Percentiles rank a stretch among this genome's conserved stretches.
Conservation (phyloP, 371 early-diverging fungal species). For the Mucor lusitanicus region DNA sequence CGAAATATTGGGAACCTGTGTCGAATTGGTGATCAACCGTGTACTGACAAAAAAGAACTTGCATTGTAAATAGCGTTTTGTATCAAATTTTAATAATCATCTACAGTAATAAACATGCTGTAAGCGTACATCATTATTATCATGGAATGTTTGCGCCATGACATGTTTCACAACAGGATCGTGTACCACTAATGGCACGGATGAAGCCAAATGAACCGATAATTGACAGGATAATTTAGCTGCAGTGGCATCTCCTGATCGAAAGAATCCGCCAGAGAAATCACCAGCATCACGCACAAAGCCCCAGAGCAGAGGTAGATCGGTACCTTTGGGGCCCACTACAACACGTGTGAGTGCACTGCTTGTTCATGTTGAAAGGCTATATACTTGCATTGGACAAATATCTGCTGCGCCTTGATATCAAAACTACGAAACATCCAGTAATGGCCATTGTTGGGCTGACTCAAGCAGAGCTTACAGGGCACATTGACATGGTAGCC, state of each 20-base stretch:
- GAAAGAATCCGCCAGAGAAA: conserved; percentile 24
- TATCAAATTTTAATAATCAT: background rate
- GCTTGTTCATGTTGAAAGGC: no score
- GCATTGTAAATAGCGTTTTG: background rate
- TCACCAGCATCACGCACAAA: conserved; percentile 40
- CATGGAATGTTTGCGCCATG: conserved; percentile 11
- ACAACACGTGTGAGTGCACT: no score
- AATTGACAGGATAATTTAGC: conserved; percentile 37
- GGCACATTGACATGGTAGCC: conserved; percentile 51
- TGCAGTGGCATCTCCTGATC: conserved; percentile 29
- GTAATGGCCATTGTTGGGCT: conserved; percentile 44
- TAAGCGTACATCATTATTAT: background rate
- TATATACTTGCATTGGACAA: conserved; percentile 26
- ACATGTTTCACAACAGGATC: conserved; percentile 18
- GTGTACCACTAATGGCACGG: conserved; percentile 24
- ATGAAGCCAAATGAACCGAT: conserved; percentile 30
- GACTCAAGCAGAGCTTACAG: conserved; percentile 38
- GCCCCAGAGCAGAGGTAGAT: conserved; percentile 43
- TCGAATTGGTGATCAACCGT: background rate
- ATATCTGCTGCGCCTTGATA: conserved; percentile 27
- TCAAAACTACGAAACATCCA: conserved; percentile 48
- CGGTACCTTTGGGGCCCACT: conserved; percentile 22
- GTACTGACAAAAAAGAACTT: background rate
- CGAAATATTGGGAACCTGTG: conserved; percentile 26
- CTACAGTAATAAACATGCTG: background rate